Evolutionary conservation across 2,329 filamentous ascomycete species (phyloP), one percentile per base, ranked within the genome.

Genomic region (Calonectria leucothoes): DNA sequence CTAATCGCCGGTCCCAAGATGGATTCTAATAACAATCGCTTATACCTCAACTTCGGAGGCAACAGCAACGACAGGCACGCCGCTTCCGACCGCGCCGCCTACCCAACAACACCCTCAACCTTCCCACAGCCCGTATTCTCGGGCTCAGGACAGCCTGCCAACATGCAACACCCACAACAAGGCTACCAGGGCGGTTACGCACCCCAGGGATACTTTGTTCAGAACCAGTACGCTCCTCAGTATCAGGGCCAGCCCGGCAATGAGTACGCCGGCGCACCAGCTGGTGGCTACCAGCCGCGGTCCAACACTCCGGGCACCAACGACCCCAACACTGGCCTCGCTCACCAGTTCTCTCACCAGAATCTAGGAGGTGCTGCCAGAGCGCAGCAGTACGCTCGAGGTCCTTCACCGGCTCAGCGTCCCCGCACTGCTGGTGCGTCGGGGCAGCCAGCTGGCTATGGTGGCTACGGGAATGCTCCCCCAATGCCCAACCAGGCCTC

Each of bases 321-420:
- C 81, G 95, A 98, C 82, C 94, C 93, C 78, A 97, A 96, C 80
- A 97, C 95, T 80, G 96, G 95, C 35, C 90, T 98, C 57, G 95
- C 96, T 74, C 95, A 98, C 83, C 97, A 99, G 84, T 98, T 98
- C 85, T 97, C 96, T 72, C 95, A 98, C 85, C 96, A 98, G 88
- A 98, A 98, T 84, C 90, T 98, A 49, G 93, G 94, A 73, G 92
- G 91, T 55, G 92, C 91, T 52, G 92, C 92, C 73, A 91, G 95
- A 77, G 89, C 90, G 35, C 92, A 91, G 73, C 91, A 92, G 63
- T 96, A 95, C 82, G 91, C 91, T 73, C 91, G 95, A 57, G 90
- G 89, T 42, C 89, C 91, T 37, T 93, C 94, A 37, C 92, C 95
- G 33, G 90, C 89, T 66, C 93, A 94, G 83, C 93, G 97, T 73